Evolutionary conservation across 1,284 basidiomycete genomes (phyloP).

Genomic region (Veloboletus limbatus): DNA sequence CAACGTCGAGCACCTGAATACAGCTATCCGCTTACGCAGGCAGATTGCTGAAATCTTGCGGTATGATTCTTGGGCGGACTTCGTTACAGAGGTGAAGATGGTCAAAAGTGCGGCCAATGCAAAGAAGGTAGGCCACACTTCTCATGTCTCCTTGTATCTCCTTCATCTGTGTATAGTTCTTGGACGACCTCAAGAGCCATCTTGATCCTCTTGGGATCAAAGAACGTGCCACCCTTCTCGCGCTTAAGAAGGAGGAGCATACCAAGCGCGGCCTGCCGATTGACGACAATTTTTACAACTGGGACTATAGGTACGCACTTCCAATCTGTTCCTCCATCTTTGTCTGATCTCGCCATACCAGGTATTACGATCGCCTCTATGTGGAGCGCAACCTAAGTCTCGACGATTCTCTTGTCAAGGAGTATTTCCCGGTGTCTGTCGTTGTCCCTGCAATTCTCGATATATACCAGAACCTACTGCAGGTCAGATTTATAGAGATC

Average conservation of each 20-base stretch:
- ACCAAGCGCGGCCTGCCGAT: conserved; percentile 53
- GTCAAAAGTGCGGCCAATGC: conserved; percentile 57
- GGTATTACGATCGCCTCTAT: conserved; percentile 71
- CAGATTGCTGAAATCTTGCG: conserved; percentile 64
- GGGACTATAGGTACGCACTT: conserved; percentile 50
- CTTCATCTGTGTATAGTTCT: conserved; percentile 43
- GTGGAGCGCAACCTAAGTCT: conserved; percentile 64
- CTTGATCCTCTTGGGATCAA: conserved; percentile 69
- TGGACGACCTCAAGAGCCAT: conserved; percentile 69
- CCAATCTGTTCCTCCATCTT: background rate
- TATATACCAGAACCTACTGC: conserved; percentile 78
- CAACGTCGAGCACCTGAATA: conserved; percentile 68
- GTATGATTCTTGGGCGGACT: conserved; percentile 82
- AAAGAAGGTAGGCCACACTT: conserved; percentile 42
- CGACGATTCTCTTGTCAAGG: conserved; percentile 75
- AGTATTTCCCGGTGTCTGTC: conserved; percentile 80
- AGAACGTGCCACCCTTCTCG: conserved; percentile 64
- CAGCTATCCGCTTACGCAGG: conserved; percentile 65
- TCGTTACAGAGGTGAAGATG: conserved; percentile 81
- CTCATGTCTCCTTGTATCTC: background rate
- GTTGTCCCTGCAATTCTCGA: conserved; percentile 78
- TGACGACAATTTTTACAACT: conserved; percentile 68
- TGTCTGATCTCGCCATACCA: conserved; percentile 5
- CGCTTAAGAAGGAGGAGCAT: conserved; percentile 72
- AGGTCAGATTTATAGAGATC: conserved; percentile 68